Evolutionary conservation across 352 stramenopile species (phyloP).

Genomic region (Halophytophthora polymorphica): DNA sequence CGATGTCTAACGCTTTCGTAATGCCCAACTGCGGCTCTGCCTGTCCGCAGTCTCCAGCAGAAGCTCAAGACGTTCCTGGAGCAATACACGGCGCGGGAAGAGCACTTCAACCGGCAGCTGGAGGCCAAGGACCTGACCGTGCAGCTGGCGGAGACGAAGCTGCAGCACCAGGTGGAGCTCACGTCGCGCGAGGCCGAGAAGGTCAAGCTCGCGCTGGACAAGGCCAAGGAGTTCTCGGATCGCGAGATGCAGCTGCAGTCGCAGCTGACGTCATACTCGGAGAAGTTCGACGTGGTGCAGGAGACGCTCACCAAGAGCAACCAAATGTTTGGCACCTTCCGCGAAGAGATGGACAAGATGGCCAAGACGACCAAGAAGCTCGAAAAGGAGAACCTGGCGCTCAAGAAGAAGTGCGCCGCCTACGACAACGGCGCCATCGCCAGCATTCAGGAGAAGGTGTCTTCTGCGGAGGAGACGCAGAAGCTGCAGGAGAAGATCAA

Average conservation of each 20-base stretch:
- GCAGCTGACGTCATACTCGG: conserved; percentile 79
- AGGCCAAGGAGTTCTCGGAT: conserved; percentile 78
- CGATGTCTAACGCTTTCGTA: neutral
- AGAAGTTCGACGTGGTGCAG: conserved; percentile 85
- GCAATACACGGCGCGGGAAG: conserved; percentile 74
- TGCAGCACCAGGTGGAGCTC: conserved; percentile 76
- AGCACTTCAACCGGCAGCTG: conserved; percentile 81
- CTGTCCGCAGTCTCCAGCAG: conserved; percentile 58
- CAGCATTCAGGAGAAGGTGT: conserved; percentile 72
- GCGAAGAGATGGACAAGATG: conserved; percentile 88
- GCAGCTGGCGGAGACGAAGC: conserved; percentile 77
- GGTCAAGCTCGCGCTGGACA: conserved; percentile 75
- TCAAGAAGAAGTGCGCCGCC: conserved; percentile 79
- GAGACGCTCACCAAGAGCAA: conserved; percentile 86
- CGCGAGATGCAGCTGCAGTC: conserved; percentile 69
- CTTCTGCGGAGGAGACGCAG: conserved; percentile 52
- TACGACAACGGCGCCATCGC: conserved; percentile 79
- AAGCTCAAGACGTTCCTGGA: conserved; percentile 84
- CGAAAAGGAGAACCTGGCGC: conserved; percentile 78
- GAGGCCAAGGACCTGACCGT: conserved; percentile 81
- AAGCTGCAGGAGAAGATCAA: conserved; percentile 80
- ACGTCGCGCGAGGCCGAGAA: conserved; percentile 67
- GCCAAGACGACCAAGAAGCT: conserved; percentile 84
- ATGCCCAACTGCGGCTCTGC: neutral
- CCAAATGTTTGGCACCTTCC: conserved; percentile 81